Conservation (phyloP, 2,329 filamentous ascomycete genomes). For the Phoma sp. region DNA sequence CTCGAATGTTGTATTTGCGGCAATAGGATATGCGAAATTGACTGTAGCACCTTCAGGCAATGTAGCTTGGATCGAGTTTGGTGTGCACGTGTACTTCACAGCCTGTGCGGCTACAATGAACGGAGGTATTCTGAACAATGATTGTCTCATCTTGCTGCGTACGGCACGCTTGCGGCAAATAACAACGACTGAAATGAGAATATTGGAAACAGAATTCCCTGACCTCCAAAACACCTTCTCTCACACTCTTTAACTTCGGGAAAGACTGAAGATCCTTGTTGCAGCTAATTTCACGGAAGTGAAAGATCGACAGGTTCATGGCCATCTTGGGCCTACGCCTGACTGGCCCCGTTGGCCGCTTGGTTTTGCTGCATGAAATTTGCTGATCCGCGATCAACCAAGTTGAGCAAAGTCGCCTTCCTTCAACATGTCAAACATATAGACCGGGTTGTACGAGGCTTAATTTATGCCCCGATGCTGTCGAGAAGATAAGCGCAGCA, state of each 20-base stretch:
- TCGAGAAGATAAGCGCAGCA: neutral
- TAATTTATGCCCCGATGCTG: neutral
- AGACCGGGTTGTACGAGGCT: neutral
- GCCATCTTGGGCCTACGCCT: neutral
- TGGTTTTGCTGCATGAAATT: conserved; percentile 2
- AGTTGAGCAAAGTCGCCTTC: neutral
- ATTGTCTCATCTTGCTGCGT: conserved; percentile 22
- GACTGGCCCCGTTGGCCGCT: neutral
- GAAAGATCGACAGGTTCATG: conserved; percentile 8
- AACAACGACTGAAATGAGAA: neutral
- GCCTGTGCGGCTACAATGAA: conserved; percentile 30
- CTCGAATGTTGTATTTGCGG: conserved; percentile 49
- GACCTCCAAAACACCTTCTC: neutral
- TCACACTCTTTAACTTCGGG: neutral
- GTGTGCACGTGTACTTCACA: conserved; percentile 45
- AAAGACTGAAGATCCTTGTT: neutral
- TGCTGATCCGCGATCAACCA: neutral
- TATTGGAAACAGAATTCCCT: neutral
- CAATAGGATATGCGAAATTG: conserved; percentile 43
- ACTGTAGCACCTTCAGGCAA: conserved; percentile 47
- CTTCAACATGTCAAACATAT: conserved; percentile 1
- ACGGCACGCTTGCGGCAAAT: neutral
- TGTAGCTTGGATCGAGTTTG: conserved; percentile 41
- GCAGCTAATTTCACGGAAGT: conserved; percentile 1
- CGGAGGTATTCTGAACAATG: conserved; percentile 23